Conservation (phyloP, 2,329 filamentous ascomycete genomes). For the Balansia obtecta region DNA sequence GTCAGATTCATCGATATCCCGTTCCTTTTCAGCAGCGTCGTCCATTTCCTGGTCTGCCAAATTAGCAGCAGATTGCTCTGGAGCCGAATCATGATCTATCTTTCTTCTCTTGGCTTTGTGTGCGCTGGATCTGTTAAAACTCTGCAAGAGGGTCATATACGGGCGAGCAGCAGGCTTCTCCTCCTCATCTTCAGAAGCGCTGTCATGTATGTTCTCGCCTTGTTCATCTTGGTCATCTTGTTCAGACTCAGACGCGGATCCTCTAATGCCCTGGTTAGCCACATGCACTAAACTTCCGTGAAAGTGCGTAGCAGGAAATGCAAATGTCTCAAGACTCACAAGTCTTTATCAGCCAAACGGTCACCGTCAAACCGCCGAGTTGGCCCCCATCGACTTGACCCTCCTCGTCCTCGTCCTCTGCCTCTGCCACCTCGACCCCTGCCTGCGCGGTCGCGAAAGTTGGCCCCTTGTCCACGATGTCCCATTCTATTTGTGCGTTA, state of each 20-base stretch:
- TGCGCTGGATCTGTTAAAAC: slow-evolving; percentile 32
- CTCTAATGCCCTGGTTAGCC: slow-evolving; percentile 6
- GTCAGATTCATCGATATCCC: slow-evolving; percentile 13
- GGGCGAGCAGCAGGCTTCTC: slow-evolving; percentile 30
- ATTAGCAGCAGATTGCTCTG: slow-evolving; percentile 12
- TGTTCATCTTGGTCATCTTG: slow-evolving; percentile 18
- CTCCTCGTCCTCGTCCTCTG: slow-evolving; percentile 15
- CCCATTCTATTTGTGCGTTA: slow-evolving; percentile 17
- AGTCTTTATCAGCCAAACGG: slow-evolving; percentile 23
- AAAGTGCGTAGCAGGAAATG: not conserved
- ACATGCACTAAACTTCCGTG: not conserved
- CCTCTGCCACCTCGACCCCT: slow-evolving; percentile 14
- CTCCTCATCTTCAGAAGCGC: slow-evolving; percentile 32
- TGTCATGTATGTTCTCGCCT: slow-evolving; percentile 25
- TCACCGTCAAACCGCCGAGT: slow-evolving; percentile 23
- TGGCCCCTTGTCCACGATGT: slow-evolving; percentile 22
- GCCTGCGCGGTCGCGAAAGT: slow-evolving; percentile 19
- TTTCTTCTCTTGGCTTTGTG: slow-evolving; percentile 46
- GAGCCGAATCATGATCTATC: slow-evolving; percentile 26
- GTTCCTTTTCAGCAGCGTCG: slow-evolving; percentile 27
- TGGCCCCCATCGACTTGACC: slow-evolving; percentile 24
- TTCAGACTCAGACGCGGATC: slow-evolving; percentile 8
- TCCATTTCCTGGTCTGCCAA: slow-evolving; percentile 9
- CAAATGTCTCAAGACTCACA: slow-evolving; percentile 17
- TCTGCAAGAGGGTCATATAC: slow-evolving; percentile 47